Evolutionary conservation across 352 stramenopile genomes (phyloP), one percentile per base, ranked within the genome.

Genomic region (Phytophthora kernoviae): DNA sequence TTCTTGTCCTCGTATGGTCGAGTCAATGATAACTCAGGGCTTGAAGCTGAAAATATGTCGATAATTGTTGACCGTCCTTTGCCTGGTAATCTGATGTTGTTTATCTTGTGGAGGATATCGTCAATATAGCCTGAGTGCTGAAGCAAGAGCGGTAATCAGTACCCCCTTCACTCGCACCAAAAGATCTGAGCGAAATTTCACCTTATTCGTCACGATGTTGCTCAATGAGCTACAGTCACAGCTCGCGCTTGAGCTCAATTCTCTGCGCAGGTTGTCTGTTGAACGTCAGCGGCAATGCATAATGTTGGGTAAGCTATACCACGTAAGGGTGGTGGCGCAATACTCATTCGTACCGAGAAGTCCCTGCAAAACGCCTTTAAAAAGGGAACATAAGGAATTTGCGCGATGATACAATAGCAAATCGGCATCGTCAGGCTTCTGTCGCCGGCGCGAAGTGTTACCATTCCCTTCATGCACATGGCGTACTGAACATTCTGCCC

Each of bases 401-500:
- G 72, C 7, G 62, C 77, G 4, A 83, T 62, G 41, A 82, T 63
- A 33, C 77, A 87, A 51, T 84, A 87, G 52, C 77, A 87, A 33
- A 87, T 60, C 5, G 71, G 67, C 2, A 79, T 39, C n/a, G 37
- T 6, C 32, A 76, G n/a, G 9, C 26, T 24, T 20, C 67, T 52
- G 45, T 42, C 34, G 15, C 52, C 39, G 17, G 27, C 42, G 4
- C 52, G 63, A 34, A 87, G 26, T n/a, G 14, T 46, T 9, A 81
- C 40, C 20, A 22, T 42, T 20, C 62, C 67, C 49, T 83, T 84
- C 73, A 84, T 68, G 43, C 77, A 87, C 42, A 76, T 83, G 8
- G 75, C 75, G 62, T 83, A 87, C 39, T 84, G 77, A 43, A 84
- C 66, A 33, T 54, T 75, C 41, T 87, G 77, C 3, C 77, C 77